These are phyloP conservation scores for Vachellia pachyceras DNA, from an alignment of 306 rosid species.

Conservation along the genomic window DNA sequence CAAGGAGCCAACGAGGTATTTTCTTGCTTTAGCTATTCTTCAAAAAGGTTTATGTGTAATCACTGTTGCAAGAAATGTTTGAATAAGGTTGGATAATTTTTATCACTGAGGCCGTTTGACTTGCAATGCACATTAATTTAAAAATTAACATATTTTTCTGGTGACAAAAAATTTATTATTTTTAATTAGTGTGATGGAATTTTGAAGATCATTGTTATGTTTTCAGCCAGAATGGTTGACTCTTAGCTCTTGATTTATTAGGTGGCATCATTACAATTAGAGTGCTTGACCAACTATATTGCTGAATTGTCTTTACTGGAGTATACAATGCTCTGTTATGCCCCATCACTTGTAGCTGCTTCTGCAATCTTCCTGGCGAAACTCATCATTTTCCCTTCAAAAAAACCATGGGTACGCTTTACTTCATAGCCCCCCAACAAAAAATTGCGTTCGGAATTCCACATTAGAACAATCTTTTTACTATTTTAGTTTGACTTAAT, in stretches of 20 bases:
- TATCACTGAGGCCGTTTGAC: background rate
- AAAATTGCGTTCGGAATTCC: background rate
- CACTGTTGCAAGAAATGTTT: too few species aligned
- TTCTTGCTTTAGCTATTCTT: background rate
- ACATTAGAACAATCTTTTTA: background rate
- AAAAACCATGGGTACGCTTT: conserved; percentile 83
- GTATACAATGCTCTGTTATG: conserved; percentile 78
- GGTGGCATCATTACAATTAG: conserved; percentile 75
- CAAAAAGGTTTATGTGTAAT: background rate
- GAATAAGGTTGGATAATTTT: background rate
- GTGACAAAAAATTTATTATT: background rate
- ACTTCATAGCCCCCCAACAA: background rate
- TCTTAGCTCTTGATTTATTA: conserved; percentile 19
- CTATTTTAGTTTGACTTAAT: conserved; percentile 18
- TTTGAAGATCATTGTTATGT: background rate
- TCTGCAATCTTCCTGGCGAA: conserved; percentile 89
- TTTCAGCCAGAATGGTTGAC: background rate
- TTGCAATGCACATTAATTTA: background rate
- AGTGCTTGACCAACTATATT: conserved; percentile 86
- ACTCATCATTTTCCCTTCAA: conserved; percentile 64
- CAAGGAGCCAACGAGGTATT: conserved; percentile 79
- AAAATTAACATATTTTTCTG: too few species aligned
- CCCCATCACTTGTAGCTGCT: conserved; percentile 90
- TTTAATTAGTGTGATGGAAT: background rate
- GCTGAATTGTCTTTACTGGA: conserved; percentile 91